Base-by-base conservation (phyloP, 2,329 filamentous ascomycete genomes). In the Epichloe brachyelytri region DNA sequence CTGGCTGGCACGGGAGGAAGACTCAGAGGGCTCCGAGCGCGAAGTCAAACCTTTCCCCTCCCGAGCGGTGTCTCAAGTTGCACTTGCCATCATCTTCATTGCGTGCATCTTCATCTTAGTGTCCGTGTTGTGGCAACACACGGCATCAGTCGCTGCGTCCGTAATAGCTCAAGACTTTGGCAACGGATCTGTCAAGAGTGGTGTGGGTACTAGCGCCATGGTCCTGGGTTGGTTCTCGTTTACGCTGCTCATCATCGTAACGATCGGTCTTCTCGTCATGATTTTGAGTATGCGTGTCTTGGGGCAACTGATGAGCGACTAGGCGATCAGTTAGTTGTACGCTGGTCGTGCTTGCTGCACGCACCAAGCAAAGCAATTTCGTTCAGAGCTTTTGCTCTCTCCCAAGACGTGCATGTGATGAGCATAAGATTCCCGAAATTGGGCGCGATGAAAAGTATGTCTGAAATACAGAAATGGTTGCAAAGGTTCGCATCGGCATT, bases 151-250 rank as follows among this genome's bases (percentile, higher is more conserved):
- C 0, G 91, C 91, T 36, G 93, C 93, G 20, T 89, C 88, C 54
- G 86, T 94, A 57, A 90, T 98, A 57, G 88, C 90, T 1, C 87
- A 95, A 73, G 89, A 95, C 63, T 80, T 96, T 58, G 90, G 85
- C 37, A 96, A 96, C 66, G 90, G 90, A 43, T 87, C 83, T 57
- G 87, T 96, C 52, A 82, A 78, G 65, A 88, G 84, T 51, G 90
- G 90, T 36, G 88, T 96, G 12, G 90, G 90, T n/a, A 90, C 88
- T 46, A 87, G 85, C 39, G 91, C 93, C 51, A 97, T 98, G 88
- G 87, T 96, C 17, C 76, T 98, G 63, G 93, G 93, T 53, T 98
- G 93, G 93, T 97, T 98, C 69, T 87, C 88, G 41, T 97, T 98
- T 63, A 85, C 87, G 20, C 69, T 97, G 49, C 76, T 98, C 57